These are phyloP conservation scores for Pouteria glomerata DNA, from an alignment of 148 eudicot species.

Conservation along the genomic window DNA sequence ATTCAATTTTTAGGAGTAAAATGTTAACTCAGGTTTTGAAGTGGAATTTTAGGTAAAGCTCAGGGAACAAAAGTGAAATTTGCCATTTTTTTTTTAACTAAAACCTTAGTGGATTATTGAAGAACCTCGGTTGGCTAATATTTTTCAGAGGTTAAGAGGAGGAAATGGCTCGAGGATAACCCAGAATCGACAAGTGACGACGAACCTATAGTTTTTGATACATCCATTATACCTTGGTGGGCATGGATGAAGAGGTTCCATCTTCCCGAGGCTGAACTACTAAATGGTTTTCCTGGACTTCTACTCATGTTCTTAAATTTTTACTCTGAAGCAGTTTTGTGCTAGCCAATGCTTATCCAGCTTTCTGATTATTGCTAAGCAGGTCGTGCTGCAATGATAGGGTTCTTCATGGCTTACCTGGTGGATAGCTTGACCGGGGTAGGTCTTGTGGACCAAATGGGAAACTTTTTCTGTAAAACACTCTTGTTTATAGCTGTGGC, in stretches of 20 bases:
- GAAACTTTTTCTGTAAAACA: constrained; percentile 96
- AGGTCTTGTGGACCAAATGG: constrained; percentile 95
- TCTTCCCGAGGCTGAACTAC: constrained; percentile 98
- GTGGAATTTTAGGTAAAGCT: no score
- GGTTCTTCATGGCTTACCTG: constrained; percentile 98
- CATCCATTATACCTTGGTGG: constrained; percentile 99
- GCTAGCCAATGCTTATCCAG: no score
- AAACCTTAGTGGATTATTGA: constrained; percentile 3
- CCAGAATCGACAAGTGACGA: constrained; percentile 83
- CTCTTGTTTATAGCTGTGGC: constrained; percentile 74
- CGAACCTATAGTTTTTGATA: constrained; percentile 73
- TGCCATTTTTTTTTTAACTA: background rate
- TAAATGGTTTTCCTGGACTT: constrained; percentile 56
- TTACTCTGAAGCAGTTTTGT: no score
- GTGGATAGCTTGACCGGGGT: constrained; percentile 97
- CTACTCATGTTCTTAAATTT: background rate
- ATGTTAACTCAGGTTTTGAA: no score
- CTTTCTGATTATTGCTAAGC: constrained; percentile 7
- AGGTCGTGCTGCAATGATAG: constrained; percentile 99
- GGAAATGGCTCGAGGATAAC: constrained; percentile 88
- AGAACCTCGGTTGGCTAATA: background rate
- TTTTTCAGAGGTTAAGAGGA: constrained; percentile 79
- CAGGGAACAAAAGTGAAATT: no score
- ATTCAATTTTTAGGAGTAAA: no score
- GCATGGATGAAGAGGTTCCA: constrained; percentile 98